Conservation (phyloP, 1,139 yeast genomes). For the Debaryomyces fabryi region DNA sequence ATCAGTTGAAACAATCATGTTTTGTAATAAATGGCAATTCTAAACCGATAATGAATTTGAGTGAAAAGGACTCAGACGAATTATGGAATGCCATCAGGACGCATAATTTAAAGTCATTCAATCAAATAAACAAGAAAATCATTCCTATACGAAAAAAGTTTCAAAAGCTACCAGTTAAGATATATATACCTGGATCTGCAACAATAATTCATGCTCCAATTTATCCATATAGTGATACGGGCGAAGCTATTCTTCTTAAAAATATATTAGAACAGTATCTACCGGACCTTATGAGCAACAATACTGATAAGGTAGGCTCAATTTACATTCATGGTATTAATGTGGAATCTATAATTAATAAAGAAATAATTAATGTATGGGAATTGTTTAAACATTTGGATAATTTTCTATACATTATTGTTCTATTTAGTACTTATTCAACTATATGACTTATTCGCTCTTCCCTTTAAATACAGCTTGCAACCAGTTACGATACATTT, state of each 20-base stretch:
- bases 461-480: conserved; percentile 76
- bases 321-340: conserved; percentile 69
- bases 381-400: conserved; percentile 62
- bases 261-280: conserved; percentile 41
- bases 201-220: conserved; percentile 54
- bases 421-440: conserved; percentile 22
- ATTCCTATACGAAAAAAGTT: conserved; percentile 32
- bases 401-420: conserved; percentile 70
- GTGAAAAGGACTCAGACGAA: conserved; percentile 57
- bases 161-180: conserved; percentile 58
- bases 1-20: conserved; percentile 79
- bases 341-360: conserved; percentile 40
- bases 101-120: conserved; percentile 33
- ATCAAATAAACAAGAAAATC: conserved; percentile 30
- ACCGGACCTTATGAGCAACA: conserved; percentile 43
- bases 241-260: conserved; percentile 35
- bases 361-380: conserved; percentile 57
- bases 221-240: conserved; percentile 22
- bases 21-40: conserved; percentile 73
- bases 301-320: conserved; percentile 35
- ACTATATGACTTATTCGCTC: conserved; percentile 1
- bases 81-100: conserved; percentile 57
- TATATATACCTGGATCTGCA: conserved; percentile 54
- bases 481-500: conserved; percentile 97
- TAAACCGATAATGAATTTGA: conserved; percentile 72